Evolutionary conservation across 2,329 filamentous ascomycete species (phyloP).

Genomic region (Claviceps pazoutovae): DNA sequence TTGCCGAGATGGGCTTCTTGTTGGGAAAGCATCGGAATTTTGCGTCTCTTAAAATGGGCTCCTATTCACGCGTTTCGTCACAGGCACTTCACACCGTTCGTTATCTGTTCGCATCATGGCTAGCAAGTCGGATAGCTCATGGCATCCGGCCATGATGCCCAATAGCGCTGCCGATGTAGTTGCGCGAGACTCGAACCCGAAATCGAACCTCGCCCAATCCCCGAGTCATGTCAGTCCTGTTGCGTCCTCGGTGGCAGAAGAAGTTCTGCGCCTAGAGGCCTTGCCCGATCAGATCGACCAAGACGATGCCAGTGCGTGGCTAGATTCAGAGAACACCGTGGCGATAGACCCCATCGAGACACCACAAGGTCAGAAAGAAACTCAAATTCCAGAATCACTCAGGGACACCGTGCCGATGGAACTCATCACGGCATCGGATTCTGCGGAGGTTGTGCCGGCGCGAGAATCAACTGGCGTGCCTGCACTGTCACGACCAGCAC

Average conservation of each 20-base stretch:
- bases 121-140: conserved; percentile 21
- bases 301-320: conserved; percentile 12
- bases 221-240: neutral
- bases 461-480: neutral
- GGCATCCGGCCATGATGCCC: conserved; percentile 29
- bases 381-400: neutral
- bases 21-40: neutral
- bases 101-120: conserved; percentile 19
- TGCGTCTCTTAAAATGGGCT: neutral
- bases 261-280: neutral
- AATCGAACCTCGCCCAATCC: neutral
- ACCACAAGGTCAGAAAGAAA: neutral
- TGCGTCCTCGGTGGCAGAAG: neutral
- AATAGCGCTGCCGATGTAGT: conserved; percentile 10
- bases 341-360: neutral
- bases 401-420: neutral
- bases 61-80: neutral
- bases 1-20: conserved; percentile 3
- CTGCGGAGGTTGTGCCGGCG: neutral
- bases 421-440: neutral
- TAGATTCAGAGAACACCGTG: conserved; percentile 9
- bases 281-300: conserved; percentile 1
- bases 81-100: conserved; percentile 4
- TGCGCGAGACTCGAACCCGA: neutral
- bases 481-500: neutral